phyloP scores from a whole-genome alignment of 768 basidiomycete species.

The Sarcodon sp. region DNA sequence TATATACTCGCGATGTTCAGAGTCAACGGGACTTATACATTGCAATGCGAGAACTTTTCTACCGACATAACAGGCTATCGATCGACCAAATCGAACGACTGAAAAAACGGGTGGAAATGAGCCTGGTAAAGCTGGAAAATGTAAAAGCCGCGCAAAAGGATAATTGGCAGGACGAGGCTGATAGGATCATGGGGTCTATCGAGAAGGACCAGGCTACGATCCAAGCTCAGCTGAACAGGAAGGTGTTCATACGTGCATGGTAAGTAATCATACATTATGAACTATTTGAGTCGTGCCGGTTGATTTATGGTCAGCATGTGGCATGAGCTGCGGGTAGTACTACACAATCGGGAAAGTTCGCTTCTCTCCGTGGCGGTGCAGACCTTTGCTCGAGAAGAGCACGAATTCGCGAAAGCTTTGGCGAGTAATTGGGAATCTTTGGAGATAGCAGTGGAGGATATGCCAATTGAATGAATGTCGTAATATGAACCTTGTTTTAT shows the following conservation, averaged over 20 bases:
- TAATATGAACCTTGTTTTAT: conserved; percentile 5
- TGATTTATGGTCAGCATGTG: conserved; percentile 52
- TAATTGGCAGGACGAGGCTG: conserved; percentile 79
- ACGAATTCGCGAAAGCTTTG: conserved; percentile 49
- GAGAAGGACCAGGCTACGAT: conserved; percentile 85
- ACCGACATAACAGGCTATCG: conserved; percentile 81
- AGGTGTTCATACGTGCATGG: conserved; percentile 85
- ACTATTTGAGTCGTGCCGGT: neutral
- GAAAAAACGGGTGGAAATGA: conserved; percentile 74
- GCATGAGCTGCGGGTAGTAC: conserved; percentile 88
- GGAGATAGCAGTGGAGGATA: conserved; percentile 53
- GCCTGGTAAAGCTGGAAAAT: conserved; percentile 63
- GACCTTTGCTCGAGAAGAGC: conserved; percentile 63
- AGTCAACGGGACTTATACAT: conserved; percentile 77
- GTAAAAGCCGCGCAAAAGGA: conserved; percentile 62
- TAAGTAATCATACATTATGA: conserved; percentile 20
- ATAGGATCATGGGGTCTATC: conserved; percentile 54
- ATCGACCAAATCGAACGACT: conserved; percentile 81
- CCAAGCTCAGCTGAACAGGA: conserved; percentile 54
- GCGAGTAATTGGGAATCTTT: conserved; percentile 66
- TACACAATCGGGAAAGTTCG: conserved; percentile 84
- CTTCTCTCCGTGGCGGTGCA: conserved; percentile 65
- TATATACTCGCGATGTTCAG: conserved; percentile 21
- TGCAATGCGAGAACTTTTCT: conserved; percentile 76
- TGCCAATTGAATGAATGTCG: conserved; percentile 67